Evolutionary conservation across 2,329 filamentous ascomycete species (phyloP).

Genomic region (Fusarium pseudonygamai): DNA sequence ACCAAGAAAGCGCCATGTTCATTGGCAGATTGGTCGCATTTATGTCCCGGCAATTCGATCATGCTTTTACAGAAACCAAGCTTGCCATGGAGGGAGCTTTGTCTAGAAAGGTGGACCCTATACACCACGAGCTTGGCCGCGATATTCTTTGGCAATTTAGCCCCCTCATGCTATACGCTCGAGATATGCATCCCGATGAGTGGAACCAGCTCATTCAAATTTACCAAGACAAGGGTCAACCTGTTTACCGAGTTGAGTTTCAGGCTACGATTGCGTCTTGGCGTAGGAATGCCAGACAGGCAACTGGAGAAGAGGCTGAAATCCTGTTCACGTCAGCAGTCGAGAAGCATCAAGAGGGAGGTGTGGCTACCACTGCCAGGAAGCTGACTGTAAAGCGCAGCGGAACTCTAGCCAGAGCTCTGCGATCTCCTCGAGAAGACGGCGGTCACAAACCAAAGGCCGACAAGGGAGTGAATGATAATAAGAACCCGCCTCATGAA

Average conservation of each 20-base stretch:
- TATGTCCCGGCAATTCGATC: slow-evolving; percentile 82
- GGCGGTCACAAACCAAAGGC: slow-evolving; percentile 58
- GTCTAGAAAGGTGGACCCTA: slow-evolving; percentile 73
- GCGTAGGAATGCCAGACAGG: slow-evolving; percentile 81
- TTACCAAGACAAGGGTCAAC: slow-evolving; percentile 80
- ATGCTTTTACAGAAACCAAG: slow-evolving; percentile 75
- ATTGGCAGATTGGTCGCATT: slow-evolving; percentile 82
- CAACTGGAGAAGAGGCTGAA: slow-evolving; percentile 80
- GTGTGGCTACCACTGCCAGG: slow-evolving; percentile 75
- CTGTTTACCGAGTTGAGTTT: slow-evolving; percentile 85
- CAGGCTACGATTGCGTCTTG: slow-evolving; percentile 79
- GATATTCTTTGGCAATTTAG: slow-evolving; percentile 87
- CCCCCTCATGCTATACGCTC: slow-evolving; percentile 85
- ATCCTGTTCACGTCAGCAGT: slow-evolving; percentile 85
- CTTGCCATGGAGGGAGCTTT: slow-evolving; percentile 69
- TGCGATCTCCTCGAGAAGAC: slow-evolving; percentile 75
- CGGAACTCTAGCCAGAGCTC: slow-evolving; percentile 81
- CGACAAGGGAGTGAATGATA: slow-evolving; percentile 69
- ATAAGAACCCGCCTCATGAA: slow-evolving; percentile 78
- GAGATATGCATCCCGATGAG: slow-evolving; percentile 82
- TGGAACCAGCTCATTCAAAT: slow-evolving; percentile 83
- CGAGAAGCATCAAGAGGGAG: slow-evolving; percentile 87
- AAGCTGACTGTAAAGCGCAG: slow-evolving; percentile 95
- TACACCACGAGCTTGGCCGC: slow-evolving; percentile 76
- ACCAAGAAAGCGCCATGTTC: slow-evolving; percentile 78